Conservation (phyloP, 257 asterid species). For the Ajuga chamaepitys region DNA sequence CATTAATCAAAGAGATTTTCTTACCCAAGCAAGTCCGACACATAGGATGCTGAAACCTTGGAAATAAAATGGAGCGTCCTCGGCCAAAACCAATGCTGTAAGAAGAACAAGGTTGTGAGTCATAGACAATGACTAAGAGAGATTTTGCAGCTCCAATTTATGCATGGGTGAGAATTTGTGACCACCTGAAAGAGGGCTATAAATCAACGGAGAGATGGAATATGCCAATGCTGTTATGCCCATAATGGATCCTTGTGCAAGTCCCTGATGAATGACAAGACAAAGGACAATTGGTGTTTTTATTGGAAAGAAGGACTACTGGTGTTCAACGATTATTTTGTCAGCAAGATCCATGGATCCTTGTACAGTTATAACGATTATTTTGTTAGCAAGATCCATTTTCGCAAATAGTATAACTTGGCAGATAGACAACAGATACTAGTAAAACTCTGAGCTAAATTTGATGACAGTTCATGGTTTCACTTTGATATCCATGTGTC, state of each 20-base stretch:
- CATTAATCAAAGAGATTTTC: not conserved
- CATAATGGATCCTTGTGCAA: conserved; percentile 69
- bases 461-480: not conserved
- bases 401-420: not conserved
- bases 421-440: not conserved
- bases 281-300: not conserved
- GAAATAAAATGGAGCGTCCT: conserved; percentile 67
- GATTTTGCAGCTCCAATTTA: not conserved
- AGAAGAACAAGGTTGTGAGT: not conserved
- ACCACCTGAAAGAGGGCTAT: conserved; percentile 72
- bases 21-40: conserved; percentile 70
- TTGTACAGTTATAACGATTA: not conserved
- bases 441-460: not conserved
- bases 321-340: not conserved
- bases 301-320: not conserved
- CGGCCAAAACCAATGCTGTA: conserved; percentile 60
- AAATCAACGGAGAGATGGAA: conserved; percentile 55
- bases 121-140: not conserved
- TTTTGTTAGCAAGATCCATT: not conserved
- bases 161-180: not conserved
- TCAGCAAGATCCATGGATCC: too few species aligned
- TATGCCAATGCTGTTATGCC: conserved; percentile 61
- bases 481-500: not conserved
- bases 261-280: conserved; percentile 35
- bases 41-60: conserved; percentile 74